phyloP scores from a whole-genome alignment of 371 early-diverging fungal genomes.

The Aphelidium insulamus region DNA sequence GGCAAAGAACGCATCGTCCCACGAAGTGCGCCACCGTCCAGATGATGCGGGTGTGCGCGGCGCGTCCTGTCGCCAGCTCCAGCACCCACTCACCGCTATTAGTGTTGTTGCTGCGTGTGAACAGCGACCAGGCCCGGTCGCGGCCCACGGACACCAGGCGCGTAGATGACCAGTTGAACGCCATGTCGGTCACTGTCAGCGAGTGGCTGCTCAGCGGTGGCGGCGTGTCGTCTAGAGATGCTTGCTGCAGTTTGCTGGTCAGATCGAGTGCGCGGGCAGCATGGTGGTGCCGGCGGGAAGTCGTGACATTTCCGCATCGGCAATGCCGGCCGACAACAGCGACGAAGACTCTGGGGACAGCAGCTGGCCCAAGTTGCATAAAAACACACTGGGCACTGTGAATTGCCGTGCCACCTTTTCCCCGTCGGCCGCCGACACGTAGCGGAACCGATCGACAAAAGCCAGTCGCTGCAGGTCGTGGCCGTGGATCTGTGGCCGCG shows the following conservation, averaged over 20 bases:
- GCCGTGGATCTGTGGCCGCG: conserved; percentile 90
- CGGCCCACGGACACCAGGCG: conserved; percentile 61
- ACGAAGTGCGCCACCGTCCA: conserved; percentile 79
- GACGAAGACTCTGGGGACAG: no score
- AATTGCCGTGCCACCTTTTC: conserved; percentile 49
- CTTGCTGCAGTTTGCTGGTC: conserved; percentile 46
- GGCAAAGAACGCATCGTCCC: conserved; percentile 64
- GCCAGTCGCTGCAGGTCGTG: conserved; percentile 73
- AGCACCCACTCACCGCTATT: no score
- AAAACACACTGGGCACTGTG: no score
- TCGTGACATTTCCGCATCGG: no score
- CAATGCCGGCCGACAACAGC: no score
- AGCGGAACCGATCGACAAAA: conserved; percentile 45
- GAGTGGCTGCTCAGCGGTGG: conserved; percentile 50
- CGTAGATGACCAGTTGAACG: no score
- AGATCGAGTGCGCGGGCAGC: conserved; percentile 78
- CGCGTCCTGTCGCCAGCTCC: no score
- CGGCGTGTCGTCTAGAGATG: conserved; percentile 16
- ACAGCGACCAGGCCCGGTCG: conserved; percentile 76
- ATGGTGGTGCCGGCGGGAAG: no score
- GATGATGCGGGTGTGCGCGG: conserved; percentile 82
- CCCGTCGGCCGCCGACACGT: conserved; percentile 78
- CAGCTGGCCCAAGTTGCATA: no score
- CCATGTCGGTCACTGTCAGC: conserved; percentile 62
- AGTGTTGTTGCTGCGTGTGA: no score